These are phyloP conservation scores for Panaeolus cyanescens DNA, from an alignment of 768 basidiomycete genomes.

Conservation along the genomic window DNA sequence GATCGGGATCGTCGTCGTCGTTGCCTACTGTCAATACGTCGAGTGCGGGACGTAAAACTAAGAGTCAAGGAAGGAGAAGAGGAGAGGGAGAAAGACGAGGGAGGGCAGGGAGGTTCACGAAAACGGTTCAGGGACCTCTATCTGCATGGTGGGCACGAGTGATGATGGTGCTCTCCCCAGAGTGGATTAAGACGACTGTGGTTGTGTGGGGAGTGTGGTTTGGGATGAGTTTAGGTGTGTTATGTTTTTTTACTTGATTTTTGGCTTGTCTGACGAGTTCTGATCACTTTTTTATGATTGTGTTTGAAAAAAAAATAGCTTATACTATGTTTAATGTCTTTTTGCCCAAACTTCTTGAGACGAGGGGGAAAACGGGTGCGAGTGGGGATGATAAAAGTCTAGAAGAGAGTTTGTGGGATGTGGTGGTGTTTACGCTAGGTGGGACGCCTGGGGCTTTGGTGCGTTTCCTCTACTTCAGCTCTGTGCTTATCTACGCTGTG, in stretches of 20 bases:
- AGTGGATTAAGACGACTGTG: slow-evolving; percentile 77
- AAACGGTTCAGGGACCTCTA: slow-evolving; percentile 58
- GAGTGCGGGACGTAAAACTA: too few species aligned
- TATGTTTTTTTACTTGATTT: background rate
- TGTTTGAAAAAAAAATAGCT: slow-evolving; percentile 36
- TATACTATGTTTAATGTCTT: slow-evolving; percentile 95
- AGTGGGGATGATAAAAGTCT: slow-evolving; percentile 42
- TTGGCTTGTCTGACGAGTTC: background rate
- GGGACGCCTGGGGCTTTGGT: slow-evolving; percentile 87
- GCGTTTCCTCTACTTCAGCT: slow-evolving; percentile 26
- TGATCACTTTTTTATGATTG: slow-evolving; percentile 5
- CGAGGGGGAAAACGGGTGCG: slow-evolving; percentile 31
- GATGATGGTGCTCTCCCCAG: slow-evolving; percentile 67
- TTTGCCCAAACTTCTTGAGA: slow-evolving; percentile 84
- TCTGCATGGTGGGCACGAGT: slow-evolving; percentile 71
- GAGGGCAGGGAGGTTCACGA: too few species aligned
- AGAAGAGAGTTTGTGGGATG: slow-evolving; percentile 76
- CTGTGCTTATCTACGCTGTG: too few species aligned
- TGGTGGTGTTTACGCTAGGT: slow-evolving; percentile 83
- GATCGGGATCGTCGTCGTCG: background rate
- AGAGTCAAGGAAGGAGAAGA: too few species aligned
- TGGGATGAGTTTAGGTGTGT: slow-evolving; percentile 73
- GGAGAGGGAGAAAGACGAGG: too few species aligned
- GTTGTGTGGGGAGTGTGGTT: slow-evolving; percentile 83
- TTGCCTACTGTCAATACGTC: too few species aligned